A percentile compares a stretch with the other conserved stretches of the same genome.
These are phyloP conservation scores for Dacryopinax primogenitus DNA, from an alignment of 768 basidiomycete species.

Conservation along the genomic window DNA sequence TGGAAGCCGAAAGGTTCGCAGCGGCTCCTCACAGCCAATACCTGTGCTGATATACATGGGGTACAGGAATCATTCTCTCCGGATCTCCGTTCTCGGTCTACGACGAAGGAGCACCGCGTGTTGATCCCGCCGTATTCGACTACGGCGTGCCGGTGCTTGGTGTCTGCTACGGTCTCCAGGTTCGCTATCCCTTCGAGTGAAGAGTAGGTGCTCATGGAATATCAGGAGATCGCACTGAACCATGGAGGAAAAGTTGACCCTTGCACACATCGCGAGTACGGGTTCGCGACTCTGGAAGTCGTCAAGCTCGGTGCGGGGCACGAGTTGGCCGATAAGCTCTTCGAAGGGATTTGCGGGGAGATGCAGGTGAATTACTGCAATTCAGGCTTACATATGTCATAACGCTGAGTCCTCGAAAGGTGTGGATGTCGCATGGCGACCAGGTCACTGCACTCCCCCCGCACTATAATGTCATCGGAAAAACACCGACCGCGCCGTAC, in stretches of 20 bases:
- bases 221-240: conserved; percentile 84
- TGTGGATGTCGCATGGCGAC: conserved; percentile 99
- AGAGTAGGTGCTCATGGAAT: not conserved
- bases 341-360: conserved; percentile 74
- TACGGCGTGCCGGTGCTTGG: conserved; percentile 85
- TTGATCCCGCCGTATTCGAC: conserved; percentile 80
- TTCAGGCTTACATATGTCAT: not conserved
- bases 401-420: conserved; percentile 36
- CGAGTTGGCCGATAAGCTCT: conserved; percentile 54
- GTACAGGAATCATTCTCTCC: conserved; percentile 80
- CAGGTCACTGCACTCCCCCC: conserved; percentile 71
- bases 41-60: not conserved
- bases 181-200: conserved; percentile 25
- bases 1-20: conserved; percentile 85
- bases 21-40: not conserved
- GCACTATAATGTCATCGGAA: conserved; percentile 77
- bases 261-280: conserved; percentile 90
- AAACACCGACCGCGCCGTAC: conserved; percentile 75
- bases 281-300: conserved; percentile 71
- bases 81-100: conserved; percentile 98
- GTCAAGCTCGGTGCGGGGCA: conserved; percentile 43
- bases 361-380: conserved; percentile 51
- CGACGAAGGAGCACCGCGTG: conserved; percentile 81
- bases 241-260: conserved; percentile 71
- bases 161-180: conserved; percentile 95